phyloP scores from a whole-genome alignment of 2,329 filamentous ascomycete genomes.

The Ascocoryne sarcoides region DNA sequence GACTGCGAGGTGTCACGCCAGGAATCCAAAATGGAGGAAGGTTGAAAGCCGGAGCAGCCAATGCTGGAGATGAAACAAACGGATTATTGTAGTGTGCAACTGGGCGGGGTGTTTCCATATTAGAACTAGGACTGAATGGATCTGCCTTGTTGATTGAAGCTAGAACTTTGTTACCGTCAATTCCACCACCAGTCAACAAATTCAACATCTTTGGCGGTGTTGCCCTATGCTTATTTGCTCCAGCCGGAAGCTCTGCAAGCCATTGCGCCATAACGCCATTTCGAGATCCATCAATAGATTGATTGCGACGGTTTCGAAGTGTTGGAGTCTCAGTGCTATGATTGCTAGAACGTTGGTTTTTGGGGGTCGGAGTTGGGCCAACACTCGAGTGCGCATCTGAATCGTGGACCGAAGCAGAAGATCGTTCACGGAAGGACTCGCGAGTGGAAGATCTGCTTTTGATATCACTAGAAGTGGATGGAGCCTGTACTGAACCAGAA shows the following conservation, averaged over 20 bases:
- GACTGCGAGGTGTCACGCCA: constrained; percentile 1
- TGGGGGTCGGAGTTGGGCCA: neutral
- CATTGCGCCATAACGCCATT: neutral
- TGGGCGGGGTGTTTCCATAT: neutral
- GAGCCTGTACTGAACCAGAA: neutral
- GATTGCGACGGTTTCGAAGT: neutral
- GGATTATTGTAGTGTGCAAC: constrained; percentile 7
- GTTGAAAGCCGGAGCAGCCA: constrained; percentile 5
- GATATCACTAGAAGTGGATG: neutral
- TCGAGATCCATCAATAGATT: neutral
- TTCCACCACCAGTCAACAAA: constrained; percentile 7
- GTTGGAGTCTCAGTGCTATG: neutral
- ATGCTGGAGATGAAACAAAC: constrained; percentile 4
- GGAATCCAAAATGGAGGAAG: constrained; percentile 1
- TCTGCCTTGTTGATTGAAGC: constrained; percentile 11
- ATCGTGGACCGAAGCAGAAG: neutral
- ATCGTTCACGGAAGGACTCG: neutral
- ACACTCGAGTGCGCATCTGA: neutral
- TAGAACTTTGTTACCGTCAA: constrained; percentile 2
- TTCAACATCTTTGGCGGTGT: constrained; percentile 15
- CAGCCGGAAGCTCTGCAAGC: neutral
- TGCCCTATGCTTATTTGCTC: neutral
- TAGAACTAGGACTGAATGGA: neutral
- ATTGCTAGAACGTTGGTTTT: neutral
- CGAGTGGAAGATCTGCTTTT: neutral